Evolutionary conservation across 305 asterid species (phyloP).

Genomic region (Solanum hybrid): DNA sequence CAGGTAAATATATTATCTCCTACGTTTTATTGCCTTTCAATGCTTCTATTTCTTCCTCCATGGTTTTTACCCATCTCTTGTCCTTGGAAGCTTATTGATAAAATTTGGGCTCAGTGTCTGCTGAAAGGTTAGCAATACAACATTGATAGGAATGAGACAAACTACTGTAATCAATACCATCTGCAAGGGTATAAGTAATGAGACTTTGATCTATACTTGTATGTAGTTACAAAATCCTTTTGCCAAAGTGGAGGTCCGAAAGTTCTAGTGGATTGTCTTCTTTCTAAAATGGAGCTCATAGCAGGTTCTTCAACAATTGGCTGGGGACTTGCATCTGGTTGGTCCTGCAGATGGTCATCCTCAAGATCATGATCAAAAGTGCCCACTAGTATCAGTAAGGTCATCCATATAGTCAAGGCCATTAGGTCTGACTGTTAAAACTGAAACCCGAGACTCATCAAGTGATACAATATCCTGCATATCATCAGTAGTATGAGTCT

Average conservation of each 20-base stretch:
- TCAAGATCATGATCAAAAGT: neutral
- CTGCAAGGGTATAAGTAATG: neutral
- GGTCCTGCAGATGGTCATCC: neutral
- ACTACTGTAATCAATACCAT: neutral
- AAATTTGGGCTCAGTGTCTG: neutral
- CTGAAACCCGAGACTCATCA: neutral
- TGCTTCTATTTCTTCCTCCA: neutral
- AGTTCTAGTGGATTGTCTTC: neutral
- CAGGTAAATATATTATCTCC: neutral
- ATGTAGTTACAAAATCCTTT: neutral
- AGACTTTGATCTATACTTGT: neutral
- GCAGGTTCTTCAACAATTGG: neutral
- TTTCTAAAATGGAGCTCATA: neutral
- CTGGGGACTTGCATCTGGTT: neutral
- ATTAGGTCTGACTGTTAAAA: neutral
- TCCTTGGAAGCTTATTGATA: neutral
- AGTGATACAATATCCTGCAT: neutral
- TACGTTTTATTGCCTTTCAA: neutral
- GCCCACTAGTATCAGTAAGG: neutral
- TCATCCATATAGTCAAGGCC: neutral
- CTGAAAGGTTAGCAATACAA: neutral
- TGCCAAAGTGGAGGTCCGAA: neutral
- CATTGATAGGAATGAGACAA: neutral
- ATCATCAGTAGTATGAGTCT: neutral
- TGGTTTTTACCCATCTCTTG: neutral